Base-by-base conservation (phyloP, 1,139 yeast species). In the Debaryomycetaceae sp. region DNA sequence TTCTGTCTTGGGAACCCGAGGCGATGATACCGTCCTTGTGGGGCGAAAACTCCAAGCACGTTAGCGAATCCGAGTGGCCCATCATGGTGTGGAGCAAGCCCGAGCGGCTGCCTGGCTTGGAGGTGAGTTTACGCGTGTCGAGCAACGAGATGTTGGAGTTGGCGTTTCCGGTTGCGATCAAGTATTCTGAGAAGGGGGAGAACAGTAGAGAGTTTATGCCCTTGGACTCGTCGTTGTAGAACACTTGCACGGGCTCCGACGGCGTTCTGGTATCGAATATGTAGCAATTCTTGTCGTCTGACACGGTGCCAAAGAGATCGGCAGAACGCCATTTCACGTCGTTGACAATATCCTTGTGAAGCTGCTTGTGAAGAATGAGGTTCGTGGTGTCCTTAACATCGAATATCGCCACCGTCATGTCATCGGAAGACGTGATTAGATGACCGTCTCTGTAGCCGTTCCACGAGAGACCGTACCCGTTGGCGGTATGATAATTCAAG, bases 391-490 rank as follows among this genome's bases (percentile, higher is more conserved):
- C 48, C 4, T 55, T 53, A 2, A 78, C 63, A 53, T 84, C 84
- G 74, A 87, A 79, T 11, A 83, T 53, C 0, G 80, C 87, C 20
- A 83, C 73, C 0, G 81, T 70, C 35, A 71, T 66, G 58, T 85
- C 95, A 58, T 85, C 90, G 0, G 90, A 73, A 0, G 81, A 76
- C 2, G 87, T 77, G 34, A 83, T 63, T 24, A 87, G 63, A 34
- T 71, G 68, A 3, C 84, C 85, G 40, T 68, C 56, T 6, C 63
- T 60, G 31, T 64, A 60, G 0, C 74, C 65, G 54, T 75, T 84
- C 84, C 91, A 87, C 5, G 83, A 68, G 36, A 87, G 63, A 5
- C 95, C 95, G 56, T 84, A 86, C 0, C 93, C 93, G 50, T 85
- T 85, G 14, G 73, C 80, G 1, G 65, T 62, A 56, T 85, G 93